Percentiles rank a stretch among this genome's conserved stretches.
Conservation (phyloP, 371 early-diverging fungal genomes). For the Mortierella sp. region DNA sequence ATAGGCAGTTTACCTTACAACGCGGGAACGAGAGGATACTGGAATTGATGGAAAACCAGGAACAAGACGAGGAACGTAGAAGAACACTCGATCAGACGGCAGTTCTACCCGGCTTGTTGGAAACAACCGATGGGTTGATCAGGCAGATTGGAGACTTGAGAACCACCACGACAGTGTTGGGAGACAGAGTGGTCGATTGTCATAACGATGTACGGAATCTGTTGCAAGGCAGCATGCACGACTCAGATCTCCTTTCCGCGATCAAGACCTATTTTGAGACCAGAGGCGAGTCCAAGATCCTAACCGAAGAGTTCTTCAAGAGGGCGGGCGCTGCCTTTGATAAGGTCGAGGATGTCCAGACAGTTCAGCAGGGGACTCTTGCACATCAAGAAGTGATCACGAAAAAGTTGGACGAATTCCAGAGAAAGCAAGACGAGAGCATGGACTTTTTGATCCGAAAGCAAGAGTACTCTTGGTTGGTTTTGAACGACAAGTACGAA, state of each 20-base stretch:
- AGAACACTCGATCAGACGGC: not conserved
- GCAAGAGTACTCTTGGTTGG: slow-evolving; percentile 5
- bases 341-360: slow-evolving; percentile 16
- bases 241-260: slow-evolving; percentile 12
- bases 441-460: slow-evolving; percentile 5
- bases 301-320: slow-evolving; percentile 3
- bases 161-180: not conserved
- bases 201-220: slow-evolving; percentile 16
- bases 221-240: slow-evolving; percentile 24
- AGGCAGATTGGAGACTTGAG: slow-evolving; percentile 3
- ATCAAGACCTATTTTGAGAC: slow-evolving; percentile 10
- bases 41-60: not conserved
- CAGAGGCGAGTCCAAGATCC: not conserved
- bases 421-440: slow-evolving; percentile 11
- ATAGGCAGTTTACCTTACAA: not conserved
- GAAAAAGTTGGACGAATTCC: slow-evolving; percentile 13
- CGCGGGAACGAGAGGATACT: slow-evolving; percentile 3
- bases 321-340: slow-evolving; percentile 2
- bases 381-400: slow-evolving; percentile 14
- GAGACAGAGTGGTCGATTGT: not conserved
- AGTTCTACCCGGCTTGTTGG: no score
- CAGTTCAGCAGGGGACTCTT: slow-evolving; percentile 1
- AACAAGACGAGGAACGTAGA: slow-evolving; percentile 5
- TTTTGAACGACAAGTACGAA: slow-evolving; percentile 8
- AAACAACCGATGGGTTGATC: not conserved